A percentile compares a stretch with the other conserved stretches of the same genome.
These are phyloP conservation scores for Talaromyces sp. DNA, from an alignment of 2,329 filamentous ascomycete genomes.

Conservation along the genomic window DNA sequence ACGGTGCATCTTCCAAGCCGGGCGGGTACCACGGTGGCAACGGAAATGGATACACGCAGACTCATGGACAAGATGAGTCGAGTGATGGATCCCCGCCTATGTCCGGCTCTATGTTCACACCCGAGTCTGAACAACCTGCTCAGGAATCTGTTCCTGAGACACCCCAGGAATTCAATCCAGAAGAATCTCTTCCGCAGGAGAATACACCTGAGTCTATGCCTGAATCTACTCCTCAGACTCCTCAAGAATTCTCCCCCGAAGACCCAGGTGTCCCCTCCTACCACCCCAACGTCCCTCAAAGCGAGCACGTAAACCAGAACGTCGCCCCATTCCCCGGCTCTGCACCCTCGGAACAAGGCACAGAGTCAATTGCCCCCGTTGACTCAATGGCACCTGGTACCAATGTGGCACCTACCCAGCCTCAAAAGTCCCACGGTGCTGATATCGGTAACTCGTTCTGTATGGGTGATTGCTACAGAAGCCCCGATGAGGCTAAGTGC, in stretches of 20 bases:
- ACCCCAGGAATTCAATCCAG: not conserved
- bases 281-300: no score
- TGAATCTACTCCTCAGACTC: not conserved
- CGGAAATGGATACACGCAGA: slow-evolving; percentile 1
- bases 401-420: slow-evolving; percentile 13
- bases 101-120: not conserved
- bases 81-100: not conserved
- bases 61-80: not conserved
- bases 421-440: slow-evolving; percentile 2
- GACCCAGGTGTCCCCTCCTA: no score
- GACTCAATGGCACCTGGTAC: slow-evolving; percentile 9
- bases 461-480: slow-evolving; percentile 13
- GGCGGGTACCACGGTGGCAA: slow-evolving; percentile 4
- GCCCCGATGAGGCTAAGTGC: slow-evolving; percentile 14
- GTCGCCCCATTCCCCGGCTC: not conserved
- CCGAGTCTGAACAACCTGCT: no score
- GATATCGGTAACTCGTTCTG: slow-evolving; percentile 25
- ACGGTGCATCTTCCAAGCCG: not conserved
- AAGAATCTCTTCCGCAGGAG: not conserved
- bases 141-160: no score
- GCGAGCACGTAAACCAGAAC: not conserved
- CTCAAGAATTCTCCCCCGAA: no score
- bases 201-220: not conserved
- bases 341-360: not conserved
- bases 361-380: slow-evolving; percentile 8